Base-by-base conservation (phyloP, 495 filamentous ascomycete species). In the Hapsidospora chrysogenum region DNA sequence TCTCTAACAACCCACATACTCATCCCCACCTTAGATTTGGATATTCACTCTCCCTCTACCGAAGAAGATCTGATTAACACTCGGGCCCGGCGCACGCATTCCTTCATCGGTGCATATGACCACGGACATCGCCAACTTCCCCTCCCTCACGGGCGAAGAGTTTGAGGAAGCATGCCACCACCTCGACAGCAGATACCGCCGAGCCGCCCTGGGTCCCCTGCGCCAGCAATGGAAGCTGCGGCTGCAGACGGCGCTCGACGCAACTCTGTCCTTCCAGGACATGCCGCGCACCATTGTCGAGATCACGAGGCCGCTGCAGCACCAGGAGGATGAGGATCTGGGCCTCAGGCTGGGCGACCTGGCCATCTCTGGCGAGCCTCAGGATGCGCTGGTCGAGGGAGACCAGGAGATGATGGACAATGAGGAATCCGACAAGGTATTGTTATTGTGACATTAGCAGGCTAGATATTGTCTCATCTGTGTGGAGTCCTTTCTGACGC, bases 121-220 rank as follows among this genome's bases (percentile, higher is more conserved):
- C n/a, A n/a, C 58, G 4, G 46, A 47, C 2, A 52, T 56, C 40
- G 15, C 45, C 27, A 51, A 46, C 26, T 72, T 64, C 44, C 76
- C 75, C n/a, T 70, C 68, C 34, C 59, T 80, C 10, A 65, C 58
- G 15, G 42, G 48, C 14, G 60, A 63, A 19, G 74, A 80, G 44
- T 82, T 82, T 39, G 51, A 67, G 22, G 50, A 61, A 46, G 70
- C 61, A 33, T 79, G 74, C 52, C 63, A 70, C 47, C 59, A 59
- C 26, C 58, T 82, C 15, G 62, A 66, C 27, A 51, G 66, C 42
- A 64, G 58, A 44, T 68, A 75, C 51, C 47, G 58, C 34, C 58
- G 50, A 37, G 63, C 64, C 16, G 59, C 50, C n/a, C 45, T 70
- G 8, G 65, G 67, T 1, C 54, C 60, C n/a, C 37, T 57, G 1